A percentile compares a stretch with the other conserved stretches of the same genome.
phyloP scores from a whole-genome alignment of 2,329 filamentous ascomycete species.

The Huntiella savannae region DNA sequence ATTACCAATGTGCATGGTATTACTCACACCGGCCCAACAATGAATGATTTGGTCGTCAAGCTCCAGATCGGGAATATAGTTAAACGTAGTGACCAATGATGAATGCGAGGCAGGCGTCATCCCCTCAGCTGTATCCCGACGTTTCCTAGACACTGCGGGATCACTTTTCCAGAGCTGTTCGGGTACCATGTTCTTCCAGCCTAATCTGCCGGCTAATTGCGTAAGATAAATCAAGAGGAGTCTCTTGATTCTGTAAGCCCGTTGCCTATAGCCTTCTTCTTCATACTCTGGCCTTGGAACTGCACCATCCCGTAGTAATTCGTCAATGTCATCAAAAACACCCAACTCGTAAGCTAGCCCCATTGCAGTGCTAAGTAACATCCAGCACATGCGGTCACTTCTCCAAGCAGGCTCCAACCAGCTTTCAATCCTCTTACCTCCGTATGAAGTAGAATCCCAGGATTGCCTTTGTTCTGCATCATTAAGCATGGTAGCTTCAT shows the following conservation, averaged over 20 bases:
- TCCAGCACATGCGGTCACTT: slow-evolving; percentile 93
- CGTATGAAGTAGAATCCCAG: slow-evolving; percentile 25
- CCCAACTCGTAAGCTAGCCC: slow-evolving; percentile 84
- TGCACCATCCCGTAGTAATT: slow-evolving; percentile 38
- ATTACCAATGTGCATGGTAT: slow-evolving; percentile 81
- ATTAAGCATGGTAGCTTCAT: slow-evolving; percentile 28
- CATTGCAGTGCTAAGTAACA: slow-evolving; percentile 81
- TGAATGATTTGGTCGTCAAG: slow-evolving; percentile 55
- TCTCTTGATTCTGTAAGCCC: slow-evolving; percentile 65
- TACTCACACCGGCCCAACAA: slow-evolving; percentile 87
- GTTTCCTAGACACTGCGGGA: slow-evolving; percentile 33
- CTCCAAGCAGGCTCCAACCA: slow-evolving; percentile 95
- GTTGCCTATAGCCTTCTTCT: slow-evolving; percentile 56
- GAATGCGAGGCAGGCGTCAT: slow-evolving; percentile 43
- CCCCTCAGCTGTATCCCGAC: slow-evolving; percentile 29
- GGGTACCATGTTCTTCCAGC: slow-evolving; percentile 86
- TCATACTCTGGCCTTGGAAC: slow-evolving; percentile 48
- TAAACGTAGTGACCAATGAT: slow-evolving; percentile 38
- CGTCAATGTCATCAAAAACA: slow-evolving; percentile 80
- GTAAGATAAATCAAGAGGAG: slow-evolving; percentile 80
- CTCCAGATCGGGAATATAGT: slow-evolving; percentile 47
- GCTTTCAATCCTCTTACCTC: slow-evolving; percentile 72
- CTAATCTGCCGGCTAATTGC: slow-evolving; percentile 80
- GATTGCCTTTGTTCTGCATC: slow-evolving; percentile 17
- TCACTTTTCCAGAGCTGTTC: slow-evolving; percentile 40